Evolutionary conservation across 192 early-diverging fungal species (phyloP).

Genomic region (Coemansia asiatica): DNA sequence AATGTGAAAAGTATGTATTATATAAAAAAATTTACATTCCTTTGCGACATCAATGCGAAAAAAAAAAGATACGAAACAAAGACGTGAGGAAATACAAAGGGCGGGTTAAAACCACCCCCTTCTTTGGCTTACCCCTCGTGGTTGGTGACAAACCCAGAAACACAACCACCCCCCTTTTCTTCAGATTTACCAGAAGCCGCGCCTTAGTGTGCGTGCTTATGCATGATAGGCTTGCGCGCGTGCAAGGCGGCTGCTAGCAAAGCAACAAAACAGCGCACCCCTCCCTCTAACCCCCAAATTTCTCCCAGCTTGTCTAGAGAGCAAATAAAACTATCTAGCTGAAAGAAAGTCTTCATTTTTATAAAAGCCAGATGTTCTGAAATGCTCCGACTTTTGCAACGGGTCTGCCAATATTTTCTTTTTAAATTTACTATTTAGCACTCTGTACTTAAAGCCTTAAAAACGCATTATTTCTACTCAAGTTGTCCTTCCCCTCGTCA

Average conservation of each 20-base stretch:
- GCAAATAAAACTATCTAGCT: background rate
- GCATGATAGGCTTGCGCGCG: slow-evolving; percentile 23
- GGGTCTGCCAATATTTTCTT: background rate
- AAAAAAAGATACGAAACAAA: background rate
- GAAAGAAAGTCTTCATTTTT: background rate
- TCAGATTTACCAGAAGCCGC: slow-evolving; percentile 7
- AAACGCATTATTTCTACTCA: too few relatives aligned
- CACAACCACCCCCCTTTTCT: slow-evolving; percentile 21
- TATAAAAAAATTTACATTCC: too few relatives aligned
- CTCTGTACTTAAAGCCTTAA: too few relatives aligned
- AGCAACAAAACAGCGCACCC: slow-evolving; percentile 4
- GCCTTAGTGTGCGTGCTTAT: slow-evolving; percentile 6
- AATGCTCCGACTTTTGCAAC: background rate
- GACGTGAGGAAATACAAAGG: background rate
- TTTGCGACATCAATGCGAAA: background rate
- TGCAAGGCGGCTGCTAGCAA: slow-evolving; percentile 22
- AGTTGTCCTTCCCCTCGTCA: too few relatives aligned
- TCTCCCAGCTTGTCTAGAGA: slow-evolving; percentile 1
- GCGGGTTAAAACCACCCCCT: slow-evolving; percentile 11
- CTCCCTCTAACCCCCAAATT: slow-evolving; percentile 6
- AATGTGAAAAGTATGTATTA: too few relatives aligned
- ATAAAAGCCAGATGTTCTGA: slow-evolving; percentile 5
- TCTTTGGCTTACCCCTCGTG: slow-evolving; percentile 22
- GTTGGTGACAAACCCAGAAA: slow-evolving; percentile 21
- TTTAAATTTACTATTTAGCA: background rate